Evolutionary conservation across 2,329 filamentous ascomycete species (phyloP).

Genomic region (Sclerotinia sclerotiorum): DNA sequence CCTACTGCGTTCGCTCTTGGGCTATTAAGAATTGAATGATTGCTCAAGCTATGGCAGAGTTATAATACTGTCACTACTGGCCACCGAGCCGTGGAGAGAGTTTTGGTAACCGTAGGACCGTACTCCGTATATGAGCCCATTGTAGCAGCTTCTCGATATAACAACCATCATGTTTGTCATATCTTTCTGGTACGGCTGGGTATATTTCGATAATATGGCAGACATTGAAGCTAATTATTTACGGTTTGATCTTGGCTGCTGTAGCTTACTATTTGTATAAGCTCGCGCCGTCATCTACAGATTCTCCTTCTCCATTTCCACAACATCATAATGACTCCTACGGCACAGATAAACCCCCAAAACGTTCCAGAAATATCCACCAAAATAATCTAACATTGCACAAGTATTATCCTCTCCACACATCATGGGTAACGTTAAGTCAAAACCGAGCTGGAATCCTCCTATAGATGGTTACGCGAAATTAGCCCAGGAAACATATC

Average conservation of each 20-base stretch:
- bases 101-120: too few relatives aligned
- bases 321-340: background rate
- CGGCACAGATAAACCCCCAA: too few relatives aligned
- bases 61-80: background rate
- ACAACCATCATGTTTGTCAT: too few relatives aligned
- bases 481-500: background rate
- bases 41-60: background rate
- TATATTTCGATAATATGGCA: too few relatives aligned
- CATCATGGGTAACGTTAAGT: too few relatives aligned
- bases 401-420: background rate
- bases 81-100: background rate
- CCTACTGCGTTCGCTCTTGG: background rate
- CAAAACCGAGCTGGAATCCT: too few relatives aligned
- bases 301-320: background rate
- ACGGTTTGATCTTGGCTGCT: too few relatives aligned
- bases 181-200: background rate
- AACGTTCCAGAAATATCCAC: background rate
- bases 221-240: too few relatives aligned
- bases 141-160: background rate
- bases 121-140: too few relatives aligned
- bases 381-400: background rate
- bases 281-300: background rate
- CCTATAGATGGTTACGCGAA: too few relatives aligned
- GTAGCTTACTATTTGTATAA: background rate
- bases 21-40: background rate